Base-by-base conservation (phyloP, 306 rosid genomes). In the Biancaea sappan region DNA sequence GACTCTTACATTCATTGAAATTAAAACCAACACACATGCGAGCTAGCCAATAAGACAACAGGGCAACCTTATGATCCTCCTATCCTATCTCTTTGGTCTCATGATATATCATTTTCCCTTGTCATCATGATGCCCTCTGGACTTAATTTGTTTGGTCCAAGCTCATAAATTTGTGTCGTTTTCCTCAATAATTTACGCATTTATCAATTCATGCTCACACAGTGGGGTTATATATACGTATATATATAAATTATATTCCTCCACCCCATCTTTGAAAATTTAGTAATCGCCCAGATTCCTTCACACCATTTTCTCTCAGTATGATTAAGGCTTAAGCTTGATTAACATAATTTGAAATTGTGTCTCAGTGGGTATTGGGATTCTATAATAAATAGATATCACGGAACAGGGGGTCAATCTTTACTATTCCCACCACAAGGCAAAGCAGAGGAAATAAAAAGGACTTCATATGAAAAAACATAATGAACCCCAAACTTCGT, bases 371-470 rank as follows among this genome's bases (percentile, higher is more conserved):
- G 47, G n/a, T 2, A n/a, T 11, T 8, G 28, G 53, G 82, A 85
- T 22, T 68, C 77, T 41, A 60, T 80, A 79, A 77, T 86, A 76
- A 90, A 81, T 85, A 78, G 40, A 78, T 82, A 19, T 93, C 97
- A 91, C 94, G 83, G 79, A 76, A 80, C 83, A 86, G 92, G 88
- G 89, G 97, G 98, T 91, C 96, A 93, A 93, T 86, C 81, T 77
- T 77, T 34, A 69, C n/a, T n/a, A n/a, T 71, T 77, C 60, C 58
- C 47, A 11, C 61, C 26, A 18, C 22, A 14, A 38, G 37, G 37
- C 66, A 61, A 40, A 74, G 62, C 15, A n/a, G 66, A 48, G 12
- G 74, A 78, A 84, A 78, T 80, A 67, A 56, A 81, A 73, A 66
- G 69, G 16, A n/a, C n/a, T n/a, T n/a, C n/a, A n/a, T n/a, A n/a